Evolutionary conservation across 129 eudicot genomes (phyloP).

Genomic region (Artemisia annua): DNA sequence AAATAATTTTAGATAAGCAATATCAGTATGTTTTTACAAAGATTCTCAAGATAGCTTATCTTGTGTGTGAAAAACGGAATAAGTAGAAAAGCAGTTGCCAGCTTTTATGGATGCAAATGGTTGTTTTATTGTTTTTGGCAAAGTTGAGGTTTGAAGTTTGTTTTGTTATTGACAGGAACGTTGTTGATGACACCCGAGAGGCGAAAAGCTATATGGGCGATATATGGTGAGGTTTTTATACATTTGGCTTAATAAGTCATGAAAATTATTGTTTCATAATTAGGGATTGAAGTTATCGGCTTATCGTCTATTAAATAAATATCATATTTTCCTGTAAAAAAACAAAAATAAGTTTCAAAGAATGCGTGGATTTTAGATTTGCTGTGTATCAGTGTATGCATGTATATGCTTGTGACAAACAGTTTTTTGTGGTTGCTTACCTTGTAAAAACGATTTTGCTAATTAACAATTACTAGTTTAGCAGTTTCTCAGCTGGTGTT

Average conservation of each 20-base stretch:
- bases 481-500: no score
- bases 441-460: neutral
- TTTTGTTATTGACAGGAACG: constrained; percentile 56
- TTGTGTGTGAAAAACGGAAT: no score
- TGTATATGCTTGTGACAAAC: neutral
- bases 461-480: neutral
- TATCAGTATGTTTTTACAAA: neutral
- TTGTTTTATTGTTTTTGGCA: constrained; percentile 2
- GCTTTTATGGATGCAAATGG: neutral
- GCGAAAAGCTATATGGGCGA: constrained; percentile 95
- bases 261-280: neutral
- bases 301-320: neutral
- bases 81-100: no score
- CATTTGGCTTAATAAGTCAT: constrained; percentile 4
- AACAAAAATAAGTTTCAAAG: neutral
- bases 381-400: no score
- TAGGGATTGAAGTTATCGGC: neutral
- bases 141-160: constrained; percentile 8
- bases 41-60: neutral
- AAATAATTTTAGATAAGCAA: neutral
- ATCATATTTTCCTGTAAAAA: neutral
- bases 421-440: neutral
- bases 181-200: constrained; percentile 94
- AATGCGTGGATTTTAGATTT: neutral
- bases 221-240: constrained; percentile 60